phyloP scores from a whole-genome alignment of 192 early-diverging fungal species.

The Pecoramyces ruminantium region DNA sequence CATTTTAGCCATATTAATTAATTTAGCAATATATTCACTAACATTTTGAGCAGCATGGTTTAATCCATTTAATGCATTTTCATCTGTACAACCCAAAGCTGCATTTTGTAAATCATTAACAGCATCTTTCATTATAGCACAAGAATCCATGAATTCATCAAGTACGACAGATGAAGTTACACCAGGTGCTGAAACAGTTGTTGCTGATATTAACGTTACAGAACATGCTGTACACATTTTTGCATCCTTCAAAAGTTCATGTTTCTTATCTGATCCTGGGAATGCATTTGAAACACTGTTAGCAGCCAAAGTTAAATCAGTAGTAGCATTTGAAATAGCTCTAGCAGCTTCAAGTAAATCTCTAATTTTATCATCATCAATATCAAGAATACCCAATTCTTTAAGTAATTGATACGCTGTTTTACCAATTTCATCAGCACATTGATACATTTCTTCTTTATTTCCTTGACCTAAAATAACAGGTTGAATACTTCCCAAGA shows the following conservation, averaged over 20 bases:
- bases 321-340: conserved; percentile 13
- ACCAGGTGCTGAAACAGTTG: conserved; percentile 13
- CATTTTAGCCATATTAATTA: conserved; percentile 23
- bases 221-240: conserved; percentile 13
- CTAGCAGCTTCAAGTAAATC: conserved; percentile 23
- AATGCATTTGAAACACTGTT: conserved; percentile 12
- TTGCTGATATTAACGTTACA: conserved; percentile 16
- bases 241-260: conserved; percentile 13
- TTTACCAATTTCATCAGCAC: conserved; percentile 11
- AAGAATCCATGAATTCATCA: conserved; percentile 25
- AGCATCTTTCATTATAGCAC: conserved; percentile 18
- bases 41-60: conserved; percentile 15
- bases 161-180: conserved; percentile 16
- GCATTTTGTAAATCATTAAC: conserved; percentile 7
- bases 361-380: conserved; percentile 18
- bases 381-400: conserved; percentile 22
- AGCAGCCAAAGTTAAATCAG: conserved; percentile 14
- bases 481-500: conserved; percentile 17
- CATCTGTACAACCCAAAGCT: conserved; percentile 1
- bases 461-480: conserved; percentile 14
- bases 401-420: conserved; percentile 13
- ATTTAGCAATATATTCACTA: conserved; percentile 21
- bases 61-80: conserved; percentile 7
- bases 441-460: conserved; percentile 14
- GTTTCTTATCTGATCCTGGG: conserved; percentile 11